Conservation (phyloP, 2,329 filamentous ascomycete genomes). For the Aspergillus sp. region DNA sequence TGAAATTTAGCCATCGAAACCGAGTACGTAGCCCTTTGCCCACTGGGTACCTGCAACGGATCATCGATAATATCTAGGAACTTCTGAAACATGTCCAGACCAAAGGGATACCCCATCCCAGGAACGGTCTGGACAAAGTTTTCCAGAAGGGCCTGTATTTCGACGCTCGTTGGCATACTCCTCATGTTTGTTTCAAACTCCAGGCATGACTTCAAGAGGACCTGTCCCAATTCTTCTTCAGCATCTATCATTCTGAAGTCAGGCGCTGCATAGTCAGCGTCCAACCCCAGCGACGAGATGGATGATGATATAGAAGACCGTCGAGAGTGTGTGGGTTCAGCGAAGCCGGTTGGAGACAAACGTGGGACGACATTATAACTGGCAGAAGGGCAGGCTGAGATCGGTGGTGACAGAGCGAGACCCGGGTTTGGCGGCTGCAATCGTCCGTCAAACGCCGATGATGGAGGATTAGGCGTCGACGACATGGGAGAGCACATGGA, state of each 20-base stretch:
- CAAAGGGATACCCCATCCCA: conserved; percentile 1
- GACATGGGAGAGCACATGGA: conserved; percentile 1
- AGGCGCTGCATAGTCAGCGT: conserved; percentile 1
- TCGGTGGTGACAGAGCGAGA: conserved; percentile 6
- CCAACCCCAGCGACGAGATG: conserved; percentile 8
- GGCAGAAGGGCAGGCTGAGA: conserved; percentile 8
- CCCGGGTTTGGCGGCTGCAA: neutral
- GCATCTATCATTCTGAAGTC: neutral
- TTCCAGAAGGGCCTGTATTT: conserved; percentile 10
- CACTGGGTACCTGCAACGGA: neutral
- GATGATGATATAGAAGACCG: conserved; percentile 12
- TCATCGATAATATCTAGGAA: conserved; percentile 9
- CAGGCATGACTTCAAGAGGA: neutral
- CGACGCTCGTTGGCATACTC: conserved; percentile 1
- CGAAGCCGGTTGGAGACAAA: conserved; percentile 4
- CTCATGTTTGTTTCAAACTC: neutral
- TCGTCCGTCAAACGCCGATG: neutral
- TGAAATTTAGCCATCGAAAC: conserved; percentile 13
- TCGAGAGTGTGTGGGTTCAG: conserved; percentile 5
- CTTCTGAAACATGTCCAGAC: conserved; percentile 1
- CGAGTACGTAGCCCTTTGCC: neutral
- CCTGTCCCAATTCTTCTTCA: neutral
- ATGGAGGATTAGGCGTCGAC: neutral
- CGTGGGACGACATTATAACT: conserved; percentile 1
- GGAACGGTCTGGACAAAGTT: conserved; percentile 3